phyloP scores from a whole-genome alignment of 1,284 basidiomycete species.

The Irpex sp. region DNA sequence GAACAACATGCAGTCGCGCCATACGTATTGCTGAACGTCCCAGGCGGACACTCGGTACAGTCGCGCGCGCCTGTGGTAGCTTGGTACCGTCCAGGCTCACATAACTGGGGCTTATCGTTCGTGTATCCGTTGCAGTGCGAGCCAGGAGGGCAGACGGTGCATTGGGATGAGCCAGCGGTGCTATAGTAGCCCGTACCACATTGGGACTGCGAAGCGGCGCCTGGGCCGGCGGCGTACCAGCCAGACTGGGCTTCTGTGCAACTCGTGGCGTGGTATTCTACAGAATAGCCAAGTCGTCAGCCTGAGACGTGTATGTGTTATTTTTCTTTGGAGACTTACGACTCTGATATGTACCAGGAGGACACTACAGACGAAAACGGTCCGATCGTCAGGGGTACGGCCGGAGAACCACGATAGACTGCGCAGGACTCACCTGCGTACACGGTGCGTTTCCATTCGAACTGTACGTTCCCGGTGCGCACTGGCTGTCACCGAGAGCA shows the following conservation, averaged over 20 bases:
- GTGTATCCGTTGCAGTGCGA: conserved; percentile 7
- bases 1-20: conserved; percentile 20
- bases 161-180: conserved; percentile 4
- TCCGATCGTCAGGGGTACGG: not conserved
- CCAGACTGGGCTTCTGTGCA: conserved; percentile 12
- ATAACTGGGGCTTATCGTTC: conserved; percentile 4
- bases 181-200: conserved; percentile 12
- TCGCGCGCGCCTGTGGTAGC: conserved; percentile 3
- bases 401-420: no score
- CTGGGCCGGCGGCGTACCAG: conserved; percentile 12
- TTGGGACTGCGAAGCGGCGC: conserved; percentile 3
- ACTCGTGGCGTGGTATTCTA: conserved; percentile 8
- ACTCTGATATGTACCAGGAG: conserved; percentile 7
- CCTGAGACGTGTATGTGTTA: not conserved
- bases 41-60: conserved; percentile 14
- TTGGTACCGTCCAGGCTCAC: conserved; percentile 10
- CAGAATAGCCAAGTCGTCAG: not conserved
- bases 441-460: not conserved
- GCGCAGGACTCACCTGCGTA: not conserved
- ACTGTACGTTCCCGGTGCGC: conserved; percentile 1
- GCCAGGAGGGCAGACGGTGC: conserved; percentile 12
- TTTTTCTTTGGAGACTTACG: not conserved
- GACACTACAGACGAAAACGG: not conserved
- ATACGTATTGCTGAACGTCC: conserved; percentile 15
- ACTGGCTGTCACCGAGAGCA: not conserved